These are phyloP conservation scores for Talaromyces albobiverticillius DNA, from an alignment of 2,329 filamentous ascomycete species.

Conservation along the genomic window DNA sequence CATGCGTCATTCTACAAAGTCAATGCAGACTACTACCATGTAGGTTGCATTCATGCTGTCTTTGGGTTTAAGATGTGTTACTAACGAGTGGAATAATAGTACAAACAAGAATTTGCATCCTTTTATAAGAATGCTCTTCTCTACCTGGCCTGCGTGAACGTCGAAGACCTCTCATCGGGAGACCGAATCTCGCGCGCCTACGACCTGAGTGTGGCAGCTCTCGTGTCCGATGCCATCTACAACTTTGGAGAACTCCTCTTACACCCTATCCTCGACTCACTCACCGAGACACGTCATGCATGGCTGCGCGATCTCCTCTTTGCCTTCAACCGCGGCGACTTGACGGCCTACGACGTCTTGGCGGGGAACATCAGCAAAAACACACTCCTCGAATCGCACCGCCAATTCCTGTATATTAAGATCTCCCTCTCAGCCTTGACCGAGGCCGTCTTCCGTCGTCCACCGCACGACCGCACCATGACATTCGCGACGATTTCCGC, in stretches of 20 bases:
- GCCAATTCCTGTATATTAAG: constrained; percentile 88
- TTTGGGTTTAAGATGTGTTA: neutral
- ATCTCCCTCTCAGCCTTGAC: constrained; percentile 96
- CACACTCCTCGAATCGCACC: constrained; percentile 73
- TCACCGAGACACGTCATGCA: constrained; percentile 69
- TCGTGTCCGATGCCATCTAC: constrained; percentile 94
- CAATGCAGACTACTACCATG: constrained; percentile 92
- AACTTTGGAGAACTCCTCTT: constrained; percentile 99
- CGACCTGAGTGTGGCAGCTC: constrained; percentile 85
- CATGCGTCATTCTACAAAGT: constrained; percentile 95
- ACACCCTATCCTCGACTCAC: constrained; percentile 88
- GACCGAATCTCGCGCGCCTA: constrained; percentile 84
- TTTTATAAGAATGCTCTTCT: constrained; percentile 98
- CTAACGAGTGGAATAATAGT: constrained; percentile 36
- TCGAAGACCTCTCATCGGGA: constrained; percentile 67
- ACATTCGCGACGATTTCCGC: constrained; percentile 82
- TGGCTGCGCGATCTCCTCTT: constrained; percentile 97
- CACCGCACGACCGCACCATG: constrained; percentile 93
- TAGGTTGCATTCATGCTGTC: constrained; percentile 26
- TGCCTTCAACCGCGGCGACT: constrained; percentile 93
- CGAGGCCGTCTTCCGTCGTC: constrained; percentile 91
- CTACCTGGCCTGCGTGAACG: constrained; percentile 92
- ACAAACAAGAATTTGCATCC: constrained; percentile 86
- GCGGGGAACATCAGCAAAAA: constrained; percentile 78
- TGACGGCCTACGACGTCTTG: constrained; percentile 80